A percentile compares a stretch with the other conserved stretches of the same genome.
Conservation (phyloP, 192 early-diverging fungal species). For the Podila epigama region DNA sequence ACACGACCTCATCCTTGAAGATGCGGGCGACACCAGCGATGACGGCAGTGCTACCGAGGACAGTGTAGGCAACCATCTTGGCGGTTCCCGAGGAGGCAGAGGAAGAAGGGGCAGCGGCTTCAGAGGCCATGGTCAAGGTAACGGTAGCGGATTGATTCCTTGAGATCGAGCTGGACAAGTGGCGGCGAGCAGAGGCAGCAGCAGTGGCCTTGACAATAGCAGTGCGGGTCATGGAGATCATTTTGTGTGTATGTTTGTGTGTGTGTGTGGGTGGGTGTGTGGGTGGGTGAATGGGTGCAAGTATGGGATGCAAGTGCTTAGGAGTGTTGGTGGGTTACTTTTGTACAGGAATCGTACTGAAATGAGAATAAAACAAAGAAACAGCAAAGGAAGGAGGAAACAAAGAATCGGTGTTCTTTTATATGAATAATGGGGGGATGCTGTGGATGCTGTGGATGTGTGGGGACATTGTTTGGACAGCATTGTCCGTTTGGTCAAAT, state of each 20-base stretch:
- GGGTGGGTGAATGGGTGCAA: no score
- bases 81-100: constrained; percentile 7
- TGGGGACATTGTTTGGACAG: no score
- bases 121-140: constrained; percentile 2
- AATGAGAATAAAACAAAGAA: no score
- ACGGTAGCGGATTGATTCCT: constrained; percentile 6
- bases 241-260: background rate
- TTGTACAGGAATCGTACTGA: no score
- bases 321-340: no score
- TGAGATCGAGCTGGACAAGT: constrained; percentile 17
- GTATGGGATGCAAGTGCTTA: no score
- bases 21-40: constrained; percentile 19
- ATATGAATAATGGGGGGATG: no score
- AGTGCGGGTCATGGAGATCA: constrained; percentile 28
- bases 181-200: constrained; percentile 13
- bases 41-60: constrained; percentile 14
- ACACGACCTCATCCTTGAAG: constrained; percentile 45
- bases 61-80: constrained; percentile 37
- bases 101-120: background rate
- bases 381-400: no score
- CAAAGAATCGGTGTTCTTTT: no score
- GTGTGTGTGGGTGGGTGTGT: no score
- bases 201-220: constrained; percentile 15
- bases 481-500: no score
- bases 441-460: no score